These are phyloP conservation scores for Tetrahymena elliotti DNA, from an alignment of 73 alveolate genomes.

Conservation along the genomic window DNA sequence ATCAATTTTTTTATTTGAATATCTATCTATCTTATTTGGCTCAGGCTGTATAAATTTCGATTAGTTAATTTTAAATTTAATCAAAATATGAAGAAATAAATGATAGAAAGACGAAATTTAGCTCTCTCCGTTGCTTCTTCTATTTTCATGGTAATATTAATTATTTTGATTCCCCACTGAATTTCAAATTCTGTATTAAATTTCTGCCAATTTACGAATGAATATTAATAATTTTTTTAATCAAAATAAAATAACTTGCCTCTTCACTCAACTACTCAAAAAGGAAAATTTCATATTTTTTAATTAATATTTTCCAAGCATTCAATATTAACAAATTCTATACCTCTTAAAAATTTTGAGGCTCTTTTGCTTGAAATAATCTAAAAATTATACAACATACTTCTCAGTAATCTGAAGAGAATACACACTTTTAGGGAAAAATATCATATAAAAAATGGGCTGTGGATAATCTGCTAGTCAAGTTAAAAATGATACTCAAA, in stretches of 20 bases:
- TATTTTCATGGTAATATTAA: background rate
- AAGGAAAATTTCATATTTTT: background rate
- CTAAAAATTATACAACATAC: background rate
- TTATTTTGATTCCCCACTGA: background rate
- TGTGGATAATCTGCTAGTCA: background rate
- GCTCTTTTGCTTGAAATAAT: background rate
- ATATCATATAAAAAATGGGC: background rate
- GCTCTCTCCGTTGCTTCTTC: background rate
- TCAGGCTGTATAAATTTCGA: background rate
- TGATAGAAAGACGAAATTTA: background rate
- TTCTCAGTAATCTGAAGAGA: background rate
- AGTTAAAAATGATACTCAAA: background rate
- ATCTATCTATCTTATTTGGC: too few species aligned
- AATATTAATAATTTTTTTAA: too few species aligned
- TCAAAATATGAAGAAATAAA: too few species aligned
- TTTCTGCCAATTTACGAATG: background rate
- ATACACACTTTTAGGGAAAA: background rate
- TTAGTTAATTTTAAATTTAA: background rate
- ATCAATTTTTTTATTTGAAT: background rate
- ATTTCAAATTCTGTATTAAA: background rate
- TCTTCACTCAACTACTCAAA: background rate
- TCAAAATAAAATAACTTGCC: background rate
- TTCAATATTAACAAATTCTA: too few species aligned
- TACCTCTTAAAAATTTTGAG: background rate
- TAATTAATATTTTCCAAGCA: too few species aligned